Evolutionary conservation across 257 asterid genomes (phyloP).

Genomic region (Solanum medicagineum): DNA sequence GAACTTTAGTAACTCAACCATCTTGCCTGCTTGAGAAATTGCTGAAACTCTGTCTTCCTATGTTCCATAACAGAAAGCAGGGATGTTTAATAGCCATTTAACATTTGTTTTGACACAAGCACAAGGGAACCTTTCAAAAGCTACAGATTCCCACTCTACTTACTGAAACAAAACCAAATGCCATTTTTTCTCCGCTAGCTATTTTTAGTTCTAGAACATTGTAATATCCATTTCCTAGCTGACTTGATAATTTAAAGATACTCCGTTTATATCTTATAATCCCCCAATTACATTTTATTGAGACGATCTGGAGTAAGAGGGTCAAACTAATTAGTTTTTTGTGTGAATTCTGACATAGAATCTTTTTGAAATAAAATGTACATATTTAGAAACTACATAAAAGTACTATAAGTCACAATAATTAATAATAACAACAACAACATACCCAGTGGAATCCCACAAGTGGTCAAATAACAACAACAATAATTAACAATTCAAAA

Average conservation of each 20-base stretch:
- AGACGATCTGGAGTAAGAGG: background rate
- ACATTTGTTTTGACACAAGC: background rate
- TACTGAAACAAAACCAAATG: background rate
- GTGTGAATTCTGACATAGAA: background rate
- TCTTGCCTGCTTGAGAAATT: constrained; percentile 79
- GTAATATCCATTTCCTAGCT: background rate
- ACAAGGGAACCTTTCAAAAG: background rate
- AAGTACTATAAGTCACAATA: background rate
- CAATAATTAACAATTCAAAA: background rate
- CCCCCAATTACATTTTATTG: background rate
- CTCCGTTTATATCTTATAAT: background rate
- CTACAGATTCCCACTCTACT: background rate
- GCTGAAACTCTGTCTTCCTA: constrained; percentile 82
- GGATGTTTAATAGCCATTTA: background rate
- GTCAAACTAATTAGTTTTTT: background rate
- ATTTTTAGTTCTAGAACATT: background rate
- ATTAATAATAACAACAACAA: background rate
- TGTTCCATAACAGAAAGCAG: constrained; percentile 14
- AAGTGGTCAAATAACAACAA: too few species aligned
- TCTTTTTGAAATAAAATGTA: background rate
- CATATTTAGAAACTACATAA: background rate
- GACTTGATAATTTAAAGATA: background rate
- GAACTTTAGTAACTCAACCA: constrained; percentile 83
- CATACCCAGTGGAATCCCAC: too few species aligned
- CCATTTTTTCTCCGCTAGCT: background rate